Base-by-base conservation (phyloP, 179 eudicot species). In the Beta lomatogona region DNA sequence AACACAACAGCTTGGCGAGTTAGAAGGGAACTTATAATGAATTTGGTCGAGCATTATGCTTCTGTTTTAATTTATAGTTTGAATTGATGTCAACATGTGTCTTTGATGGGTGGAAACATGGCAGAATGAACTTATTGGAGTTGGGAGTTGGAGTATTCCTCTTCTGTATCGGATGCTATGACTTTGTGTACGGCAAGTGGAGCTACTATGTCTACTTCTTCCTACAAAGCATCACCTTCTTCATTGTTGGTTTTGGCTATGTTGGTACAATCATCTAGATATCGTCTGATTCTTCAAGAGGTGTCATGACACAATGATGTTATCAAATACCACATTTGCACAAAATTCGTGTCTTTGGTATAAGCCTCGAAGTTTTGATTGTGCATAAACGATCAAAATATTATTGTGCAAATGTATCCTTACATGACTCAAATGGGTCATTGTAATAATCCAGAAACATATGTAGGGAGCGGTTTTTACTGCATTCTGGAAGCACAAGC, bases 181-280 rank as follows among this genome's bases (percentile, higher is more conserved):
- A 94, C 82, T 91, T 82, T 36, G 68, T 87, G 22, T 86, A 94
- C 53, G 98, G 98, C 46, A 90, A 87, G 75, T 87, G 90, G 89
- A 86, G 89, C 80, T 94, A 92, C 89, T 94, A 88, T 83, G 81
- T 94, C 61, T 94, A 94, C 93, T 87, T 94, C 80, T 91, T 90
- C 84, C 94, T 94, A 58, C 98, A 94, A 77, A 91, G 92, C 52
- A 79, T 94, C 82, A 88, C 97, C 78, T 94, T 91, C 85, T 83
- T 88, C 71, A 89, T 94, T 21, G 91, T 90, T 75, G 98, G 98
- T 31, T 88, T 94, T 21, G 98, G 98, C 73, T 94, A 94, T 74
- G 88, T 94, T 44, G 98, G 98, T 81, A 94, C 98, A 76, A 90
- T 94, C 60, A 88, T 94, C 75, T 86, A 60, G 60, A 11, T 41